phyloP scores from a whole-genome alignment of 257 asterid genomes.

The Galeopsis tetrahit region DNA sequence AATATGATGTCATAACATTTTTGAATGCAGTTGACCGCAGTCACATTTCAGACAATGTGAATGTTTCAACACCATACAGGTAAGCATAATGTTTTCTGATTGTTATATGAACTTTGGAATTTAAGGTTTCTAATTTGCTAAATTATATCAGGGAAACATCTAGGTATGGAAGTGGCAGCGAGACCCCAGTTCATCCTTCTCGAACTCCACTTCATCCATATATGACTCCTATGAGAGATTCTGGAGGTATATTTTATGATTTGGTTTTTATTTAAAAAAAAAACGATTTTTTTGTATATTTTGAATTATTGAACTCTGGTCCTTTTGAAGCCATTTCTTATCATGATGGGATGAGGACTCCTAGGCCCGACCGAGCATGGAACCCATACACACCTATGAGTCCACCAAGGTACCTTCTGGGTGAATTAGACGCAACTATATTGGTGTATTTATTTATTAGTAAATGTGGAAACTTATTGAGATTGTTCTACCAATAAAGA shows the following conservation, averaged over 20 bases:
- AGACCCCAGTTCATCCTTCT: conserved; percentile 96
- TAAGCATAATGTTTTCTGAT: conserved; percentile 15
- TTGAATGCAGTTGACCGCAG: conserved; percentile 82
- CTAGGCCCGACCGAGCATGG: conserved; percentile 99
- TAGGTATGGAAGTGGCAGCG: conserved; percentile 86
- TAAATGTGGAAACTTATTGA: neutral
- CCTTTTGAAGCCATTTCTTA: conserved; percentile 71
- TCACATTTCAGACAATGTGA: conserved; percentile 68
- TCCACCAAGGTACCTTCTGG: conserved; percentile 70
- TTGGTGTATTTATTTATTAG: neutral
- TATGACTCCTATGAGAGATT: conserved; percentile 97
- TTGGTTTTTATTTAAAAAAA: neutral
- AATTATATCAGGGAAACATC: conserved; percentile 66
- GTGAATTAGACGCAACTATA: conserved; percentile 11
- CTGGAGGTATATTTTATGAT: conserved; percentile 58
- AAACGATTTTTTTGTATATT: neutral
- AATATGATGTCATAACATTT: conserved; percentile 15
- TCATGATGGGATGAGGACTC: conserved; percentile 98
- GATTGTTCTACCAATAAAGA: neutral
- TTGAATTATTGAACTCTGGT: neutral
- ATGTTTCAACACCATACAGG: conserved; percentile 68
- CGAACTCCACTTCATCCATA: conserved; percentile 95
- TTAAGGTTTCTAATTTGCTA: conserved; percentile 32
- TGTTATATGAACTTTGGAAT: neutral
- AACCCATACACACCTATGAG: conserved; percentile 97